Percentiles rank a stretch among this genome's conserved stretches.
phyloP scores from a whole-genome alignment of 305 asterid genomes.

The Solanum hybrid region DNA sequence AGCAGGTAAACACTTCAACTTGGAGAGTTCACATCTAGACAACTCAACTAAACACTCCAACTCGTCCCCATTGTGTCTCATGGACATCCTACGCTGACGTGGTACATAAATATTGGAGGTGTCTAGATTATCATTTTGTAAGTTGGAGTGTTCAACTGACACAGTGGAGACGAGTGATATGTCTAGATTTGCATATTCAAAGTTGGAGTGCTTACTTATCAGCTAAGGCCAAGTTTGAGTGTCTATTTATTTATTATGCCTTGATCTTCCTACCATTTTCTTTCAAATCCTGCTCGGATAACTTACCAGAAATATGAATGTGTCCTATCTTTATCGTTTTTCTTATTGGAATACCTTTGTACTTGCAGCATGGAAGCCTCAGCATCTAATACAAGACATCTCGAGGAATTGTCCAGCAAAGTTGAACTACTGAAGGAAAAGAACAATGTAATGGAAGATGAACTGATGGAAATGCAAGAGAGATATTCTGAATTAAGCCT shows the following conservation, averaged over 20 bases:
- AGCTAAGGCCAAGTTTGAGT: neutral
- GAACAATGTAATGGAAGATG: slow-evolving; percentile 60
- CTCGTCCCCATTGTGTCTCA: neutral
- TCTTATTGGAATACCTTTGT: slow-evolving; percentile 16
- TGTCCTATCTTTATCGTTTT: neutral
- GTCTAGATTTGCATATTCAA: neutral
- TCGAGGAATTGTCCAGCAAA: slow-evolving; percentile 29
- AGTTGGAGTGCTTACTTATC: neutral
- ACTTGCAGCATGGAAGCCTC: slow-evolving; percentile 21
- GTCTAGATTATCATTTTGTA: neutral
- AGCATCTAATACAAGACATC: neutral
- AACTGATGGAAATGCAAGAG: slow-evolving; percentile 85
- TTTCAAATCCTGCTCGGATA: neutral
- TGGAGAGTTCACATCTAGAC: neutral
- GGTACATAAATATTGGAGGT: neutral
- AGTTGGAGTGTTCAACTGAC: neutral
- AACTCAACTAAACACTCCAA: neutral
- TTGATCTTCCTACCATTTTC: neutral
- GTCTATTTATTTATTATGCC: neutral
- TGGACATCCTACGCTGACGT: neutral
- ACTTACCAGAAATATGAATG: neutral
- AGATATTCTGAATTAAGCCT: slow-evolving; percentile 93
- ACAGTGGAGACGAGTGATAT: neutral
- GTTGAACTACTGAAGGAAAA: slow-evolving; percentile 41
- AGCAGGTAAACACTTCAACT: neutral